Percentiles rank a stretch among this genome's conserved stretches.
Conservation (phyloP, 2,329 filamentous ascomycete genomes). For the Cucurbitaria berberidis region DNA sequence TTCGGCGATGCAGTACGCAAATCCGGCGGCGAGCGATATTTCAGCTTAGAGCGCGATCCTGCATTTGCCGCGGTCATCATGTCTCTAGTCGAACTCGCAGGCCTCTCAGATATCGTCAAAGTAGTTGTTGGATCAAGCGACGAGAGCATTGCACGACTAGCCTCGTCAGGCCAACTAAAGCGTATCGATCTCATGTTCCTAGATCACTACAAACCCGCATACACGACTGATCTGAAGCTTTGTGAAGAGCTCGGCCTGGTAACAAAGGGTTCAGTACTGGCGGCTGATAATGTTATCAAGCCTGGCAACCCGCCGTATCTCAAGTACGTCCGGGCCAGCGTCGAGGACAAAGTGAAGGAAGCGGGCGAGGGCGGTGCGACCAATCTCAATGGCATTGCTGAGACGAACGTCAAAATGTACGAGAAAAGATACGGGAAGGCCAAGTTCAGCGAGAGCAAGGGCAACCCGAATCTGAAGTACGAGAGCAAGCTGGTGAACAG, state of each 20-base stretch:
- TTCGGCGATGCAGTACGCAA: slow-evolving; percentile 71
- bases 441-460: slow-evolving; percentile 52
- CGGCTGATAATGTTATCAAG: slow-evolving; percentile 74
- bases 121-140: slow-evolving; percentile 74
- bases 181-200: slow-evolving; percentile 77
- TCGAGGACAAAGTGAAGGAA: slow-evolving; percentile 64
- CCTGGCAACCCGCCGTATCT: slow-evolving; percentile 74
- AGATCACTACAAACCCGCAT: slow-evolving; percentile 81
- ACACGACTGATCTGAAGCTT: slow-evolving; percentile 75
- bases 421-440: slow-evolving; percentile 55
- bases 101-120: slow-evolving; percentile 71
- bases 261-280: slow-evolving; percentile 65
- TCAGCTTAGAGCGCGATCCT: slow-evolving; percentile 74
- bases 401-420: slow-evolving; percentile 57
- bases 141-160: slow-evolving; percentile 67
- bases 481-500: slow-evolving; percentile 68
- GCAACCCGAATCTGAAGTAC: slow-evolving; percentile 71
- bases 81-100: slow-evolving; percentile 74
- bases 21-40: slow-evolving; percentile 70
- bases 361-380: slow-evolving; percentile 38
- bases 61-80: slow-evolving; percentile 74
- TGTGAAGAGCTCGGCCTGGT: slow-evolving; percentile 75
- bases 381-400: slow-evolving; percentile 50
- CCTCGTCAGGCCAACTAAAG: slow-evolving; percentile 59
- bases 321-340: slow-evolving; percentile 70